Evolutionary conservation across 2,329 filamentous ascomycete species (phyloP).

Genomic region (Cytospora leucostoma): DNA sequence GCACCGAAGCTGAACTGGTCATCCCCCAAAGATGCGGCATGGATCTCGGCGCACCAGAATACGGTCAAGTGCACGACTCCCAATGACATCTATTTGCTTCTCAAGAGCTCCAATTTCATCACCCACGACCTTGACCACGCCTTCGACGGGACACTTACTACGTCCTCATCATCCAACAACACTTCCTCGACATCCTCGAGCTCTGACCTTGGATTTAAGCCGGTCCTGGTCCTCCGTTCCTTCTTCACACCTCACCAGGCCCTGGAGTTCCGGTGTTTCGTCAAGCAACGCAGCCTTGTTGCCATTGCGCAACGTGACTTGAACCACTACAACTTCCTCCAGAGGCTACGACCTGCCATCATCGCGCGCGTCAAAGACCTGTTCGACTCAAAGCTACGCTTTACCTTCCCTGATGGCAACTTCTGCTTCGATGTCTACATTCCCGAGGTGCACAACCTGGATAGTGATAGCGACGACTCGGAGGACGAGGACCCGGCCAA

Average conservation of each 20-base stretch:
- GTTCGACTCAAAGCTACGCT: constrained; percentile 71
- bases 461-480: constrained; percentile 44
- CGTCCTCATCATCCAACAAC: constrained; percentile 37
- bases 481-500: constrained; percentile 48
- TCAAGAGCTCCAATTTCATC: constrained; percentile 93
- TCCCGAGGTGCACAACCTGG: constrained; percentile 55
- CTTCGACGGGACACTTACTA: constrained; percentile 70
- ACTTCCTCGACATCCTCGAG: constrained; percentile 28
- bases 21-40: constrained; percentile 90
- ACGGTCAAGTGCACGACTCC: constrained; percentile 86
- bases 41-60: constrained; percentile 82
- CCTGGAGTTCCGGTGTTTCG: constrained; percentile 94
- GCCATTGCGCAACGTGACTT: constrained; percentile 87
- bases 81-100: constrained; percentile 88
- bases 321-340: constrained; percentile 85
- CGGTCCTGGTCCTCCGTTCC: constrained; percentile 82
- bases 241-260: constrained; percentile 87
- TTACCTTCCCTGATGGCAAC: constrained; percentile 78
- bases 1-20: constrained; percentile 98
- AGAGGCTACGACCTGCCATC: constrained; percentile 63
- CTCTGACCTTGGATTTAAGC: constrained; percentile 56
- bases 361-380: constrained; percentile 71
- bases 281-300: constrained; percentile 77
- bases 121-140: constrained; percentile 93
- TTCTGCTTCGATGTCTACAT: constrained; percentile 95